Percentiles rank a stretch among this genome's conserved stretches.
Evolutionary conservation across 2,329 filamentous ascomycete species (phyloP).

Genomic region (Pseudocercospora vitis): DNA sequence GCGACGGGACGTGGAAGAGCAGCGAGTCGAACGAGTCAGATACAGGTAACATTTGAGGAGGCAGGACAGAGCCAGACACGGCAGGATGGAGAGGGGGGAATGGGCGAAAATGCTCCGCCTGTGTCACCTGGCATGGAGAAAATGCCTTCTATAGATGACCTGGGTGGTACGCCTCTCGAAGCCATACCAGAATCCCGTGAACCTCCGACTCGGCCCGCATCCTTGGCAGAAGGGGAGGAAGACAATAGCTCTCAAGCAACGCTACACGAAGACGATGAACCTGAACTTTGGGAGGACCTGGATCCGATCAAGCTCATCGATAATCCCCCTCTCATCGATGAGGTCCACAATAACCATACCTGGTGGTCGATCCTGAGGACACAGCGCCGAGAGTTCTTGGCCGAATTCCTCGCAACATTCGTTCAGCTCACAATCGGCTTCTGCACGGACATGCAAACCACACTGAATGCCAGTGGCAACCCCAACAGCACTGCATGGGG

Average conservation of each 20-base stretch:
- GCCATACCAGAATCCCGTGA: conserved; percentile 21
- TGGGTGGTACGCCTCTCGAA: conserved; percentile 4
- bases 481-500: conserved; percentile 44
- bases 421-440: conserved; percentile 47
- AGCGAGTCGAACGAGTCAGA: conserved; percentile 15
- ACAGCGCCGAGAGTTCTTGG: conserved; percentile 54
- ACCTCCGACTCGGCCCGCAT: conserved; percentile 7
- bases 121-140: conserved; percentile 12
- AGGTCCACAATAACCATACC: conserved; percentile 49
- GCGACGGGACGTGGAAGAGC: conserved; percentile 20
- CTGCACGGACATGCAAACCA: conserved; percentile 51
- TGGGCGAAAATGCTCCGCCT: conserved; percentile 1
- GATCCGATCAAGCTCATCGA: conserved; percentile 43
- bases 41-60: conserved; percentile 34
- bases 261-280: conserved; percentile 39
- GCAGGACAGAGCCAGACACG: neutral
- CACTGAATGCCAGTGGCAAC: conserved; percentile 37
- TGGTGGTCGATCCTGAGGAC: conserved; percentile 53
- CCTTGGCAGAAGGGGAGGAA: conserved; percentile 10
- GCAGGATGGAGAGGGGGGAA: conserved; percentile 14
- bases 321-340: conserved; percentile 41
- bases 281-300: conserved; percentile 44
- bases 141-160: conserved; percentile 5
- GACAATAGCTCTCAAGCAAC: conserved; percentile 29
- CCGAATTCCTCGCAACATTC: conserved; percentile 53